Base-by-base conservation (phyloP, 2,329 filamentous ascomycete species). In the Exophiala alcalophila region DNA sequence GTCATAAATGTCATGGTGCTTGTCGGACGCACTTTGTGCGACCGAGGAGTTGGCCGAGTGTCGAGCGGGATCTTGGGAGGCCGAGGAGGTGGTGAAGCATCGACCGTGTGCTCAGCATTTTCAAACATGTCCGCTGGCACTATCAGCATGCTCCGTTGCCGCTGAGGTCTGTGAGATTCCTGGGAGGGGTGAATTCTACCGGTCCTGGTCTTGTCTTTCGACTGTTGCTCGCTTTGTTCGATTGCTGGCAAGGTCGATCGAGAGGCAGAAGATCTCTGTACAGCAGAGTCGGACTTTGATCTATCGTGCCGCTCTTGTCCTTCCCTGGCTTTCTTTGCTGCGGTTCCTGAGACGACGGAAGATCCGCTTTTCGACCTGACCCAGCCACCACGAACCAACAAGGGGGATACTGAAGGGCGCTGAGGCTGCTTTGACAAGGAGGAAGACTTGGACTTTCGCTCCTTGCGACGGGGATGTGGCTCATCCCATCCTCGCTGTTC, bases 1-100 rank as follows among this genome's bases (percentile, higher is more conserved):
- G 81, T 74, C 78, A 84, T 83, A 60, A 85, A 56, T 24, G 55
- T 56, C 43, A 49, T 48, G 28, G 49, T 52, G 5, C 53, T 56
- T 15, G 44, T 27, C 10, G 55, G 55, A 9, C 52, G 51, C 4
- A 18, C 23, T 10, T 20, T 12, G 5, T 18, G 15, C 28, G 35
- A 25, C 14, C 12, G 16, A 14, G 29, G 23, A 12, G 14, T 26
- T 5, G 43, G 37, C 9, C 37, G 20, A 10, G 47, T 33, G 11
- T 47, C 33, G 15, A 49, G 29, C 20, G 48, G 51, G 14, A 52
- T 37, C 30, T 49, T 46, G 5, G 50, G 44, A 10, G 50, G 47
- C 10, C 31, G 37, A 29, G 37, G 40, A 10, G 38, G 32, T n/a
- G 34, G 30, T 33, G 32, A 19, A 12, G 7, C 3, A 18, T 48